A percentile compares a stretch with the other conserved stretches of the same genome.
Evolutionary conservation across 78 protist genomes (phyloP).

Genomic region (Salpingoeca rosetta): DNA sequence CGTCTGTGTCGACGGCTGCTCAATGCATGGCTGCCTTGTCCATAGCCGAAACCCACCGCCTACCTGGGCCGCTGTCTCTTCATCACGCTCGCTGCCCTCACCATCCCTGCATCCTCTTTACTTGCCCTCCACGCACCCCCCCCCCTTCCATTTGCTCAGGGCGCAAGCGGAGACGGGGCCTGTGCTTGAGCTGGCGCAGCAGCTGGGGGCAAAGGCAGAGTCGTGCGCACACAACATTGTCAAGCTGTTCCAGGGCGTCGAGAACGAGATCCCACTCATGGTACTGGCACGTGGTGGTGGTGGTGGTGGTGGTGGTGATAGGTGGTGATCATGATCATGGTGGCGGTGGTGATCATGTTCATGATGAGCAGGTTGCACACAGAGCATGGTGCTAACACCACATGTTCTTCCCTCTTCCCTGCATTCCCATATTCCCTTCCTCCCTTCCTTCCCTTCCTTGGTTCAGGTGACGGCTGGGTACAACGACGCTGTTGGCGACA

Average conservation of each 20-base stretch:
- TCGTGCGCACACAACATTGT: neutral
- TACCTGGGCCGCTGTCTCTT: neutral
- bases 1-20: too few relatives aligned
- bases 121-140: too few relatives aligned
- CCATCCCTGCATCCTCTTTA: neutral
- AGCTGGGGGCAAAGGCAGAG: neutral
- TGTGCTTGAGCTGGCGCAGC: neutral
- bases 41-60: too few relatives aligned
- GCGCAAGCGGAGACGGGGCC: neutral
- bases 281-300: too few relatives aligned
- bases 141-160: too few relatives aligned
- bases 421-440: neutral
- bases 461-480: neutral
- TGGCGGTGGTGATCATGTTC: too few relatives aligned
- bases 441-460: neutral
- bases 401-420: neutral
- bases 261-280: neutral
- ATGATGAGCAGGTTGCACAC: too few relatives aligned
- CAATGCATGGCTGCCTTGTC: too few relatives aligned
- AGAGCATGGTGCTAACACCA: neutral
- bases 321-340: too few relatives aligned
- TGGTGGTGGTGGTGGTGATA: too few relatives aligned
- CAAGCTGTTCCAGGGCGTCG: neutral
- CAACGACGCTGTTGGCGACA: neutral
- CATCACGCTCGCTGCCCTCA: neutral